Base-by-base conservation (phyloP, 345 rosid species). In the Draba incana region DNA sequence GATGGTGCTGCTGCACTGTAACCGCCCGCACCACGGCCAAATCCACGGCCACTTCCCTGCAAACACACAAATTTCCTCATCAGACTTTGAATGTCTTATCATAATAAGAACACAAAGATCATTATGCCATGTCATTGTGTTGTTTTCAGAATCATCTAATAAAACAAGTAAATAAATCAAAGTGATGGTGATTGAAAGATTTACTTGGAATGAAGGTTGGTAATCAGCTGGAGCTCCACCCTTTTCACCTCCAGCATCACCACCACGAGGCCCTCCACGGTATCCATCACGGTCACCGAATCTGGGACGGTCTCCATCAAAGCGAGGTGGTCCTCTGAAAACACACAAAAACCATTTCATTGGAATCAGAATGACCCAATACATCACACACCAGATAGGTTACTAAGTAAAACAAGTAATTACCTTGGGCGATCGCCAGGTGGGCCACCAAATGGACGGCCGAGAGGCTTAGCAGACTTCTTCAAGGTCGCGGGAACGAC, bases 181-280 rank as follows among this genome's bases (percentile, higher is more conserved):
- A n/a, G n/a, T n/a, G n/a, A n/a, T 41, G 6, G 41, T 43, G 5
- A 44, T 45, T 13, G 2, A 4, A 68, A 66, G 28, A 39, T 51
- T 79, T 88, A 92, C 98, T 84, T 94, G 88, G 50, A 82, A 93
- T 13, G 90, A 78, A 3, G 98, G 98, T 75, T 86, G 81, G 76
- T 72, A 93, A 72, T 90, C 97, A 41, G 96, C 97, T 27, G 98
- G 98, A 23, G 97, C 97, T 46, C 92, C 96, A 38, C 90, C 89
- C 70, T 93, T 93, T 35, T 88, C 96, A n/a, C 72, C 79, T 23
- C 91, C 89, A 61, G 76, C 82, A 27, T 92, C 97, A 81, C 92
- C 96, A 44, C 91, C 93, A 13, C 96, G 87, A 8, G 97, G 90
- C 33, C 89, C 97, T 63, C 85, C 83, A 25, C 98, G 96, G 83